Percentiles rank a stretch among this genome's conserved stretches.
These are phyloP conservation scores for Truncatella angustata DNA, from an alignment of 2,329 filamentous ascomycete genomes.

Conservation along the genomic window DNA sequence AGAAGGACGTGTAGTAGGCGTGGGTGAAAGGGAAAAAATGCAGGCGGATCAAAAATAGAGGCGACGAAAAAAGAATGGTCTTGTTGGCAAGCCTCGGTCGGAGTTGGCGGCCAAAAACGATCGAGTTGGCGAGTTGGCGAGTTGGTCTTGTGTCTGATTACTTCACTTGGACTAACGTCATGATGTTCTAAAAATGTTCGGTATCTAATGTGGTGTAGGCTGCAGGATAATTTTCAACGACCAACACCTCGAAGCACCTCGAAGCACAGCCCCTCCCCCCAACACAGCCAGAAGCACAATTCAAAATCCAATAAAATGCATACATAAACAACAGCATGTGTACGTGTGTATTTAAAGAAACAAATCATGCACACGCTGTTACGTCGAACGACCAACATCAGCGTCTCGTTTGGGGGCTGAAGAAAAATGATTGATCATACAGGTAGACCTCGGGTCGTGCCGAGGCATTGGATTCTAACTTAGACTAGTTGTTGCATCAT, in stretches of 20 bases:
- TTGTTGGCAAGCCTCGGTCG: neutral
- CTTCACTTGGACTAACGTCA: slow-evolving; percentile 13
- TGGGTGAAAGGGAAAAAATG: neutral
- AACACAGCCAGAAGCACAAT: no score
- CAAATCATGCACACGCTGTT: no score
- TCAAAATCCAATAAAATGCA: no score
- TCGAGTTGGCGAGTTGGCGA: no score
- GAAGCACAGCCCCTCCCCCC: no score
- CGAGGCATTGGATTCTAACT: neutral
- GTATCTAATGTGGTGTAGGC: slow-evolving; percentile 2
- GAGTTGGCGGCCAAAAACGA: neutral
- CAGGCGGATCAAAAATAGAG: no score
- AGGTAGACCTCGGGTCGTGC: slow-evolving; percentile 1
- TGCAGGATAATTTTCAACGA: neutral
- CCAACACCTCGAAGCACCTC: neutral
- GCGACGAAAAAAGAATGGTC: neutral
- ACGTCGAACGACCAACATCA: no score
- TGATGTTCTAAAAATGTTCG: slow-evolving; percentile 2
- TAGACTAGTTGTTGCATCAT: neutral
- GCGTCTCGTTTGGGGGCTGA: no score
- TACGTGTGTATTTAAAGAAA: no score
- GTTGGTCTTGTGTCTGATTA: slow-evolving; percentile 12
- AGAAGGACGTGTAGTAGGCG: neutral
- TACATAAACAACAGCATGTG: no score
- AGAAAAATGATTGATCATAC: no score